Conservation (phyloP, 2,329 filamentous ascomycete genomes). For the Leptographium wingfieldii region DNA sequence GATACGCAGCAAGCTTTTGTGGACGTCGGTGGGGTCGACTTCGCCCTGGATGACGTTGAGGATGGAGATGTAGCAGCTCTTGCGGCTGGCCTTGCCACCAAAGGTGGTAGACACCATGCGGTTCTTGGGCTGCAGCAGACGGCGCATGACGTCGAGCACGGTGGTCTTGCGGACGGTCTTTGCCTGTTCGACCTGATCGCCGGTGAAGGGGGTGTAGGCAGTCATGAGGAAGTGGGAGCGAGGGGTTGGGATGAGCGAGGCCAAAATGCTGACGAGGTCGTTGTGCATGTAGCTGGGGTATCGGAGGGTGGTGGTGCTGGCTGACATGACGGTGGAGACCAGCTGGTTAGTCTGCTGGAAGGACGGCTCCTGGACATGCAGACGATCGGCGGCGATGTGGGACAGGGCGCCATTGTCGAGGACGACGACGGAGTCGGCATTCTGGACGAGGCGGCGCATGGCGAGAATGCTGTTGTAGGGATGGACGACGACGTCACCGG, state of each 20-base stretch:
- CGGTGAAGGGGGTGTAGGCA: slow-evolving; percentile 94
- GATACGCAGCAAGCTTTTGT: slow-evolving; percentile 94
- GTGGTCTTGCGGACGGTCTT: slow-evolving; percentile 98
- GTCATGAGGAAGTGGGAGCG: slow-evolving; percentile 98
- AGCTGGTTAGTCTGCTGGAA: slow-evolving; percentile 97
- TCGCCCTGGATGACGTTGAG: slow-evolving; percentile 98
- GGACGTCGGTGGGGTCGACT: slow-evolving; percentile 93
- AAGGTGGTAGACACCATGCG: slow-evolving; percentile 89
- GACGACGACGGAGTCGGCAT: slow-evolving; percentile 94
- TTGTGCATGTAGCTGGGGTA: slow-evolving; percentile 99
- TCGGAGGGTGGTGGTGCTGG: slow-evolving; percentile 86
- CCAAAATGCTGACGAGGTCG: slow-evolving; percentile 91
- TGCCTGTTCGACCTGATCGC: slow-evolving; percentile 89
- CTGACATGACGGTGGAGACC: slow-evolving; percentile 96
- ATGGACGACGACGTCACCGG: slow-evolving; percentile 86
- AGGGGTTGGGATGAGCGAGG: slow-evolving; percentile 89
- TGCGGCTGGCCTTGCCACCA: slow-evolving; percentile 41
- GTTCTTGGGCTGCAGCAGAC: slow-evolving; percentile 93
- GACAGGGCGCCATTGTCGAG: slow-evolving; percentile 91
- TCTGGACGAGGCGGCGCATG: slow-evolving; percentile 83
- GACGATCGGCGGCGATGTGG: slow-evolving; percentile 82
- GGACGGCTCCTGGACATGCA: slow-evolving; percentile 90
- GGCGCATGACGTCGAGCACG: slow-evolving; percentile 92
- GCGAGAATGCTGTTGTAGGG: slow-evolving; percentile 95
- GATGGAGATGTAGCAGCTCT: slow-evolving; percentile 98